Base-by-base conservation (phyloP, 495 filamentous ascomycete genomes). In the Aspergillus taichungensis region DNA sequence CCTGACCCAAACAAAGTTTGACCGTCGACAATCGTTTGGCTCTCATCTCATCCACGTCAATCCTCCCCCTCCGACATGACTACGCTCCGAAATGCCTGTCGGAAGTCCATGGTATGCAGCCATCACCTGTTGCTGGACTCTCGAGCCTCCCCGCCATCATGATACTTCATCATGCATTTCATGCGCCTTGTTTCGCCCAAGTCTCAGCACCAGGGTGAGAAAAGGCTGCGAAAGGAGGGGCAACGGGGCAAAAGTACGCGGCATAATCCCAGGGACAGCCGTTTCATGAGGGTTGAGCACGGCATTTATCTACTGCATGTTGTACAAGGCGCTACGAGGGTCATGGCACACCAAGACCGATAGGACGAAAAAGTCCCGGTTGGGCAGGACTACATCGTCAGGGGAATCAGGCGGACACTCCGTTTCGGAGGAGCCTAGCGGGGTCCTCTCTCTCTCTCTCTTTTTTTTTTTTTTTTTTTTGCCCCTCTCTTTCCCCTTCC, bases 381-480 rank as follows among this genome's bases (percentile, higher is more conserved):
- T 71, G 66, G 69, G 69, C 60, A 72, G 64, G 67, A 68, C 66
- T 66, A 64, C 67, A 62, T 57, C 10, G 33, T 18, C 3, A 30
- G 13, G 13, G 43, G 31, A 13, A 34, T 30, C 14, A 32, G 37
- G 34, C 29, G 34, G 24, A 12, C 13, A 31, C 37, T 47, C 47
- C 32, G 53, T 49, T 43, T 31, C 40, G 13, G 12, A 31, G 27
- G 8, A 13, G 38, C 4, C 5, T 43, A 24, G 30, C 32, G 24
- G 13, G 30, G 8, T 43, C 34, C 34, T 6, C 6, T 24, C 30
- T 18, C 18, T 30, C 8, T 13, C 30, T 41, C 12, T 37, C 13
- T 6, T 37, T 37, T 11, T 11, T 9, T 40, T 40, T 30, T 2
- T 29, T 46, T 46, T 37, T 37, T 40, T 46, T 37, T 37, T 41